Conservation (phyloP, 1,284 basidiomycete species). For the Apiotrichum mycotoxinovorans region DNA sequence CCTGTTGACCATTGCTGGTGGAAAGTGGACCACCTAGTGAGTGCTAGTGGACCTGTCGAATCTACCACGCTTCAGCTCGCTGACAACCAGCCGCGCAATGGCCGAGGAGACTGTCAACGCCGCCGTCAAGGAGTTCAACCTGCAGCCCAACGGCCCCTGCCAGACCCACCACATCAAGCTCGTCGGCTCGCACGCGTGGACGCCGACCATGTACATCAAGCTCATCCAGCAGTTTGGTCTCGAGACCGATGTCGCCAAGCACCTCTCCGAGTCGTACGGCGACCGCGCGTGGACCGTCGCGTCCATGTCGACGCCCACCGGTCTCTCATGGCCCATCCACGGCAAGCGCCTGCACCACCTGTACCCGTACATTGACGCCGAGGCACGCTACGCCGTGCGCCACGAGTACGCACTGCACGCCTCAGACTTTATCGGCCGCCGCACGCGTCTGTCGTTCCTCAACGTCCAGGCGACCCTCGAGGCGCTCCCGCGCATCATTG, state of each 20-base stretch:
- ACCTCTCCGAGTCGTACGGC: conserved; percentile 84
- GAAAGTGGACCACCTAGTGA: conserved; percentile 96
- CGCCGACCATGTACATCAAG: conserved; percentile 93
- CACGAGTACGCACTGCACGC: conserved; percentile 90
- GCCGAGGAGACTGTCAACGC: conserved; percentile 91
- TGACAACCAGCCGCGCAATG: conserved; percentile 66
- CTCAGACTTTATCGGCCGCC: conserved; percentile 86
- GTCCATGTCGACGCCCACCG: conserved; percentile 70
- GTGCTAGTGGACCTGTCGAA: no score
- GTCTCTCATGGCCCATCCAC: conserved; percentile 71
- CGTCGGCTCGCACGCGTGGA: conserved; percentile 93
- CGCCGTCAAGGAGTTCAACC: conserved; percentile 74
- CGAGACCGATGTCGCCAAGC: conserved; percentile 87
- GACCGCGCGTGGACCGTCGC: conserved; percentile 95
- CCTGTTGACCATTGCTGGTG: conserved; percentile 90
- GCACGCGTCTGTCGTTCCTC: conserved; percentile 87
- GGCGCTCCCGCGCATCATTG: conserved; percentile 78
- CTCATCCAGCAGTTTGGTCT: conserved; percentile 88
- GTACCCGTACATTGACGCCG: conserved; percentile 91
- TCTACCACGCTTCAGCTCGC: no score
- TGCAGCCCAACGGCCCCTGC: conserved; percentile 61
- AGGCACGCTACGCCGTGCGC: conserved; percentile 83
- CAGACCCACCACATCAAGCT: conserved; percentile 78
- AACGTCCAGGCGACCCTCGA: conserved; percentile 84
- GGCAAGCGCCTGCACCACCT: conserved; percentile 70